Percentiles rank a stretch among this genome's conserved stretches.
phyloP scores from a whole-genome alignment of 1,284 basidiomycete species.

The Tremellales sp. region DNA sequence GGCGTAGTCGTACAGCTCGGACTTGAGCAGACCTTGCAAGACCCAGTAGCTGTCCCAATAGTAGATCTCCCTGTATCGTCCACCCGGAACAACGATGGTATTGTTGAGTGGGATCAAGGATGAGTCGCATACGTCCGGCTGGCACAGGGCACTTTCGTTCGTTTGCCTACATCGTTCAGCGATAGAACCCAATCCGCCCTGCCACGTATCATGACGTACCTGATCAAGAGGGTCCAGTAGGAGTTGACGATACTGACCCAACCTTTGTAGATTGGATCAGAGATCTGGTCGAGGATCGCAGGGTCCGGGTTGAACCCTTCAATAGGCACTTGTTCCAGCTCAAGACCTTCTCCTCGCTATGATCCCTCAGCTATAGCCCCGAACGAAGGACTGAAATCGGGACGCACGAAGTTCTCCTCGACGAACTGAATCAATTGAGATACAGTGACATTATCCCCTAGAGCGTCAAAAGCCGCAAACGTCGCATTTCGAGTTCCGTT shows the following conservation, averaged over 20 bases:
- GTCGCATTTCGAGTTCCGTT: conserved; percentile 61
- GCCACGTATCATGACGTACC: conserved; percentile 39
- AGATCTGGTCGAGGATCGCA: conserved; percentile 66
- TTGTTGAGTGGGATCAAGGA: conserved; percentile 83
- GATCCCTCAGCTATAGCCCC: neutral
- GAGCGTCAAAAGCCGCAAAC: conserved; percentile 63
- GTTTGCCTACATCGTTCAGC: conserved; percentile 51
- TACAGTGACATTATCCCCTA: conserved; percentile 56
- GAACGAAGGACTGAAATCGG: neutral
- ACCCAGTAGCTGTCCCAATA: conserved; percentile 65
- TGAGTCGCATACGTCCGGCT: conserved; percentile 63
- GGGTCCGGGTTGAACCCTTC: conserved; percentile 61
- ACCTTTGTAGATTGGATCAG: conserved; percentile 64
- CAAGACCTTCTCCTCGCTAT: conserved; percentile 70
- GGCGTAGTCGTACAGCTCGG: conserved; percentile 66
- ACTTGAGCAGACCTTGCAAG: conserved; percentile 72
- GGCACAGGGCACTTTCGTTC: conserved; percentile 65
- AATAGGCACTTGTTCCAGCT: conserved; percentile 64
- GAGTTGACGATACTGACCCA: conserved; percentile 74
- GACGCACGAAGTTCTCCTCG: conserved; percentile 62
- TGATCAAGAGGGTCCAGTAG: conserved; percentile 75
- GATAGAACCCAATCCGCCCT: conserved; percentile 13
- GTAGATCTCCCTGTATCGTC: conserved; percentile 58
- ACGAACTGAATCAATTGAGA: conserved; percentile 60
- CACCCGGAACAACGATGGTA: conserved; percentile 83